Evolutionary conservation across 805 yeast species (phyloP), one percentile per base, ranked within the genome.

Genomic region (Wickerhamiella allomyrinae): DNA sequence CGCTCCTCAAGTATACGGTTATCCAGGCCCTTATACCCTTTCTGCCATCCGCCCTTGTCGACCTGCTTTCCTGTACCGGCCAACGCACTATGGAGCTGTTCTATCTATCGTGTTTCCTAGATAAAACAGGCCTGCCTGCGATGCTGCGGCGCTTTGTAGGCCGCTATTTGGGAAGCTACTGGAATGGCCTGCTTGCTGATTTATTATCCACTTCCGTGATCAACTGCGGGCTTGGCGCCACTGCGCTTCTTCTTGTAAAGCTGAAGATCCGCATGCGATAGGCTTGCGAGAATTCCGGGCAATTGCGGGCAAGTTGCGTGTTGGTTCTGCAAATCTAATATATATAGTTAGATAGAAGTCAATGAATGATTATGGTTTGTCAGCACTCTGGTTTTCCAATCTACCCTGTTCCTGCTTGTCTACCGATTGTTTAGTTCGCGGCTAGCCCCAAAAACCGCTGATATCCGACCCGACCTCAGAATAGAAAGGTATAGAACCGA

Each of bases 81-180:
- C 43, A 46, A n/a, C 42, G 54, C 25, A 53, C 63, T 3, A 41
- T 59, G 24, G 62, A 57, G 35, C 50, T 57, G 36, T 61, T 53
- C 46, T 53, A 59, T 37, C n/a, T 52, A 2, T 47, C 55, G 3
- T 52, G 48, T 2, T 24, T 46, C 11, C 37, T 53, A 10, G 55
- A 53, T 31, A 17, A 20, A 10, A 14, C 13, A 8, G 24, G 37
- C 9, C 6, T 34, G 5, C 20, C 37, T 5, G 2, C 17, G 6
- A 8, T 7, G 3, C 5, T 34, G 15, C 20, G 21, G 7, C 37
- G 15, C 6, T 14, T 34, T 20, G 19, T 34, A 7, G 10, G 20
- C 17, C 10, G 21, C 9, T 34, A 8, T 13, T 10, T 34, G 6
- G 37, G 37, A 7, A 8, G 27, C 9, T n/a, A n/a, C 9, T 29